These are phyloP conservation scores for Aphanoascus verrucosus DNA, from an alignment of 2,329 filamentous ascomycete genomes.

Conservation along the genomic window DNA sequence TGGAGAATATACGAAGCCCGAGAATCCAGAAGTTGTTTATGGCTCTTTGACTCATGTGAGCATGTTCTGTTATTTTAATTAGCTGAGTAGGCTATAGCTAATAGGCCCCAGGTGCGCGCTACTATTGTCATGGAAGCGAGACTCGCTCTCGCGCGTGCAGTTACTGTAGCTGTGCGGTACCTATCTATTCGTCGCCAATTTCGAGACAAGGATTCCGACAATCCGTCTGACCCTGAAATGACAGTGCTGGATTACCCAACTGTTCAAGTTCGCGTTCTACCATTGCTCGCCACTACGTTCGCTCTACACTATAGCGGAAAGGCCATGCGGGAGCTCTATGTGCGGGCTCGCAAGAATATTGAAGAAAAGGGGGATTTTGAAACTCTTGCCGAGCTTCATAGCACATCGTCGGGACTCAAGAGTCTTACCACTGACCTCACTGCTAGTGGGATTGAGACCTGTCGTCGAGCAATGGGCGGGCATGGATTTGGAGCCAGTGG, in stretches of 20 bases:
- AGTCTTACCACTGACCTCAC: constrained; percentile 44
- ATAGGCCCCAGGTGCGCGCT: constrained; percentile 14
- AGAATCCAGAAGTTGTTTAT: constrained; percentile 15
- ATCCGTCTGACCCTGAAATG: constrained; percentile 30
- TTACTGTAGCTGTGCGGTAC: constrained; percentile 45
- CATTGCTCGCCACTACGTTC: constrained; percentile 44
- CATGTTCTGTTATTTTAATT: background rate
- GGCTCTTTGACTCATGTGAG: constrained; percentile 14
- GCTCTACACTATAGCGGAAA: constrained; percentile 37
- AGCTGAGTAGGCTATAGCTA: background rate
- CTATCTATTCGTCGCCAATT: constrained; percentile 42
- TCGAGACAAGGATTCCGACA: constrained; percentile 37
- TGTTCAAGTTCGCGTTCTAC: constrained; percentile 44
- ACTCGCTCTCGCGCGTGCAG: constrained; percentile 43
- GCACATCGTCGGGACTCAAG: constrained; percentile 45
- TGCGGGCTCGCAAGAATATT: constrained; percentile 37
- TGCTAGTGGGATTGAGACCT: constrained; percentile 46
- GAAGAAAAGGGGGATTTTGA: constrained; percentile 41
- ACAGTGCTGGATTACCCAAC: constrained; percentile 46
- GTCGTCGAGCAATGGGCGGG: constrained; percentile 44
- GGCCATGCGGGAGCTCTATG: constrained; percentile 43
- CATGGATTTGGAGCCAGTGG: constrained; percentile 46
- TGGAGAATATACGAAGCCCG: constrained; percentile 14
- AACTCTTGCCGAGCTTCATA: constrained; percentile 42
- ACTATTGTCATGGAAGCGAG: constrained; percentile 38